Percentiles rank a stretch among this genome's conserved stretches.
Conservation (phyloP, 495 filamentous ascomycete species). For the Tuber borchii region DNA sequence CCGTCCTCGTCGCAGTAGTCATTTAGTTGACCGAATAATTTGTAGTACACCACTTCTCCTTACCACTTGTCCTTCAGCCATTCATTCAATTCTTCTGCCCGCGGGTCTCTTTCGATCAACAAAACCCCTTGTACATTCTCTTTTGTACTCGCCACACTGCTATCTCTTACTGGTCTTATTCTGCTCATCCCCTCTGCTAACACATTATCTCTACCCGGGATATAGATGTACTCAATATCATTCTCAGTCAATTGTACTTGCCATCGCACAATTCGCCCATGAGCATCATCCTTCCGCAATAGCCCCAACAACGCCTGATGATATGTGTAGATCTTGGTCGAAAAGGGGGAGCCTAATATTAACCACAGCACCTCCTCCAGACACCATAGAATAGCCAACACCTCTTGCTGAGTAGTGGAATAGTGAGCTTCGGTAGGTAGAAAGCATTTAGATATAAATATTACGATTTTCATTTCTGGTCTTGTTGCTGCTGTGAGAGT, state of each 20-base stretch:
- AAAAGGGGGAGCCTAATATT: neutral
- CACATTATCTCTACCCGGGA: too few relatives aligned
- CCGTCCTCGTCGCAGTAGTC: too few relatives aligned
- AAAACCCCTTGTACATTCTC: too few relatives aligned
- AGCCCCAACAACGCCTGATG: neutral
- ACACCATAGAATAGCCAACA: neutral
- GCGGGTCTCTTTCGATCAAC: too few relatives aligned
- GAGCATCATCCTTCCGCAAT: neutral
- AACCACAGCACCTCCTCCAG: constrained; percentile 1
- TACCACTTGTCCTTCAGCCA: too few relatives aligned
- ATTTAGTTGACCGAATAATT: too few relatives aligned
- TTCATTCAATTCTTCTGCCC: too few relatives aligned
- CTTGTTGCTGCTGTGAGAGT: neutral
- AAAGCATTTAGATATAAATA: constrained; percentile 10
- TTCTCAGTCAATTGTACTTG: neutral
- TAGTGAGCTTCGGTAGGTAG: neutral
- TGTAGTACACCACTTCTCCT: too few relatives aligned
- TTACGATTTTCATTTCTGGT: neutral
- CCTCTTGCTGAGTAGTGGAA: neutral
- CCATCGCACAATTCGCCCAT: constrained; percentile 5
- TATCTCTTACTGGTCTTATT: too few relatives aligned
- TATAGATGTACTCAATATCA: too few relatives aligned
- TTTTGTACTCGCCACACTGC: too few relatives aligned
- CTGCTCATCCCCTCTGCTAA: too few relatives aligned
- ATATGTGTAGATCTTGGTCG: constrained; percentile 7